Conservation (phyloP, 305 asterid genomes). For the Fraxinus albicans region DNA sequence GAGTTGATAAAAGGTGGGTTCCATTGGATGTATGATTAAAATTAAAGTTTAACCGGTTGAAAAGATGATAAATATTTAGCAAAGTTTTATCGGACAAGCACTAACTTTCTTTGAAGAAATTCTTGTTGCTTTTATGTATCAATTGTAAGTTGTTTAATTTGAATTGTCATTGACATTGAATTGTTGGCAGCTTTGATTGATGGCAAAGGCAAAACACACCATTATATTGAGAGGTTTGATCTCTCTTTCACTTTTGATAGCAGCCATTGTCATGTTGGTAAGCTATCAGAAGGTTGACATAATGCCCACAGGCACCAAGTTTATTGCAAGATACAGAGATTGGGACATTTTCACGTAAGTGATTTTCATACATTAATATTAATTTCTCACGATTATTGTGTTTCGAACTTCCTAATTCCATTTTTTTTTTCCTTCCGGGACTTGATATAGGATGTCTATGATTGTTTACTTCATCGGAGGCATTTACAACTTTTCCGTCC, state of each 20-base stretch:
- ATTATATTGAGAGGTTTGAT: background rate
- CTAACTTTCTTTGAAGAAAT: background rate
- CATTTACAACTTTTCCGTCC: background rate
- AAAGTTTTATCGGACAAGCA: background rate
- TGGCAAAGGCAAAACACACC: background rate
- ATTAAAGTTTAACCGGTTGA: background rate
- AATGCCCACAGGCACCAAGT: background rate
- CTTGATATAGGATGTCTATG: background rate
- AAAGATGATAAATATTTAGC: background rate
- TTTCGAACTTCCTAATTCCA: background rate
- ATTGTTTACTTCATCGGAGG: background rate
- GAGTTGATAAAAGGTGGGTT: background rate
- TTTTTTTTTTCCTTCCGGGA: background rate
- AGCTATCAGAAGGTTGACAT: background rate
- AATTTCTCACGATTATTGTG: background rate
- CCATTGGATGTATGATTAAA: background rate
- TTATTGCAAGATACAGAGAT: background rate
- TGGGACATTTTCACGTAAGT: background rate
- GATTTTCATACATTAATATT: background rate
- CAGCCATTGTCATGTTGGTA: conserved; percentile 14
- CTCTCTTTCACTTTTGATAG: background rate
- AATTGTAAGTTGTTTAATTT: background rate
- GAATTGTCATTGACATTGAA: background rate
- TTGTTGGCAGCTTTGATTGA: background rate
- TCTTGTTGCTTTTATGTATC: background rate